phyloP scores from a whole-genome alignment of 176 grass and related monocot species.

The Rhynchospora breviuscula region DNA sequence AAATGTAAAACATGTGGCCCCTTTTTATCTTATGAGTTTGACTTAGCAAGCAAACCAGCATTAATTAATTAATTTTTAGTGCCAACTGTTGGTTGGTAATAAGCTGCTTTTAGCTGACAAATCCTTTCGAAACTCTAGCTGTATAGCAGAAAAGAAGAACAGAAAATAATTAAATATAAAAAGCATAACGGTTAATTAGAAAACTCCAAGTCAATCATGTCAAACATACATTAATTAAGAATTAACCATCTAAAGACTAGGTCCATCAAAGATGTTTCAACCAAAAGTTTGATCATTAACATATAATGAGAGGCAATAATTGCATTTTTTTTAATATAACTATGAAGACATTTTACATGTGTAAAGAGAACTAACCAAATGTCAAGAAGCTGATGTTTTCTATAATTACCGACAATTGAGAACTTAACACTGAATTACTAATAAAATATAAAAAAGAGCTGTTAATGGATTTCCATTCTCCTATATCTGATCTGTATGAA shows the following conservation, averaged over 20 bases:
- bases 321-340: background rate
- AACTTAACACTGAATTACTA: background rate
- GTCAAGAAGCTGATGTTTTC: background rate
- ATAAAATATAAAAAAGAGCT: background rate
- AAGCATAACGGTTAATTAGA: slow-evolving; percentile 36
- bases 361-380: background rate
- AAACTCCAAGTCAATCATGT: slow-evolving; percentile 31
- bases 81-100: slow-evolving; percentile 52
- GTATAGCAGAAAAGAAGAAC: background rate
- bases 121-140: slow-evolving; percentile 46
- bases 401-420: background rate
- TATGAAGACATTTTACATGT: background rate
- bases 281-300: slow-evolving; percentile 25
- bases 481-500: background rate
- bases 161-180: slow-evolving; percentile 20
- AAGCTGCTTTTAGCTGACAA: slow-evolving; percentile 27
- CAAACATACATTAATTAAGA: slow-evolving; percentile 37
- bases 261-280: slow-evolving; percentile 6
- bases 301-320: slow-evolving; percentile 16
- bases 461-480: background rate
- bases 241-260: background rate
- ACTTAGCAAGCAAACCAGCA: slow-evolving; percentile 37
- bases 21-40: slow-evolving; percentile 41
- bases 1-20: slow-evolving; percentile 29
- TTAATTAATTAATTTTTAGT: slow-evolving; percentile 27